Conservation (phyloP, 164 flowering plant genomes). For the Tetracentron sinense region DNA sequence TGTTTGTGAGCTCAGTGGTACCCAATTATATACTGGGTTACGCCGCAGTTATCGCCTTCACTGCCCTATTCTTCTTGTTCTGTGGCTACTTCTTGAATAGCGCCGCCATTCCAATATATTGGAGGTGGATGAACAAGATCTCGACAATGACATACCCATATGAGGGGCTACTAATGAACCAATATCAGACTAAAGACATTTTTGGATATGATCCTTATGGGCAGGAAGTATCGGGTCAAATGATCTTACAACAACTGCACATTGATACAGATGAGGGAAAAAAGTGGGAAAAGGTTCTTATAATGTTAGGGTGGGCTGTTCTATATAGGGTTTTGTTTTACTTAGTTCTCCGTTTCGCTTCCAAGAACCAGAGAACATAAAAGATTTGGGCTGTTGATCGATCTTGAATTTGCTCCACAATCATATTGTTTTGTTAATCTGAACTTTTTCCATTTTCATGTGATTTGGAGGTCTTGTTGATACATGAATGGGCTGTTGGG, state of each 20-base stretch:
- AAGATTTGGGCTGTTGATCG: no score
- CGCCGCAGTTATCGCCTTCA: constrained; percentile 74
- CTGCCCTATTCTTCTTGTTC: constrained; percentile 72
- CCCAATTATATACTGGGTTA: constrained; percentile 70
- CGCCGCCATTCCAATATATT: constrained; percentile 42
- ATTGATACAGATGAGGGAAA: constrained; percentile 13
- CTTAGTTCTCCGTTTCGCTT: constrained; percentile 53
- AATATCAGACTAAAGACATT: constrained; percentile 28
- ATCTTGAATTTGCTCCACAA: no score
- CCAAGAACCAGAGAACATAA: constrained; percentile 65
- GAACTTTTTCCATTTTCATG: no score
- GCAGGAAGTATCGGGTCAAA: constrained; percentile 25
- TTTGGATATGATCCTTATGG: constrained; percentile 21
- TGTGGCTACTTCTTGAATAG: constrained; percentile 66
- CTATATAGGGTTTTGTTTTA: constrained; percentile 64
- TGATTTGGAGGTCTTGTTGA: no score
- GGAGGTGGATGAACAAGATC: constrained; percentile 65
- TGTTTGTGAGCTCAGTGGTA: constrained; percentile 65
- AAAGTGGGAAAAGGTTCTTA: constrained; percentile 48
- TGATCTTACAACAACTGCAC: constrained; percentile 36
- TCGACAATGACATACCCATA: constrained; percentile 77
- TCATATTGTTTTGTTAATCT: no score
- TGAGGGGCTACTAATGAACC: constrained; percentile 64
- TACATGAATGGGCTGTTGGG: no score
- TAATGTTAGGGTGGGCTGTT: constrained; percentile 65